A percentile compares a stretch with the other conserved stretches of the same genome.
Conservation (phyloP, 2,329 filamentous ascomycete species). For the Lizonia empirigonia region DNA sequence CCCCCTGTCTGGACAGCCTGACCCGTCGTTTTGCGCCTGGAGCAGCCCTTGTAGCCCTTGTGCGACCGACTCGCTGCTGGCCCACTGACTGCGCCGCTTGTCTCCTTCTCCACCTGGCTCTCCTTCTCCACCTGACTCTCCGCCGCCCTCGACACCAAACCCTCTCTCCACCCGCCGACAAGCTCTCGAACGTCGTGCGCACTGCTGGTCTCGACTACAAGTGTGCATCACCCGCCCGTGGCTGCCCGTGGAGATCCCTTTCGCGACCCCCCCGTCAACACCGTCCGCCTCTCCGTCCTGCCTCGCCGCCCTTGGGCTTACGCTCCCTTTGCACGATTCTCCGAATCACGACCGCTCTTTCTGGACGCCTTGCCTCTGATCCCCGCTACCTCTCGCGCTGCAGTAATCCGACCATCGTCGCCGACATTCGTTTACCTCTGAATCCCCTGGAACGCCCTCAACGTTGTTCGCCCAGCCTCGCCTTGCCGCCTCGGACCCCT, state of each 20-base stretch:
- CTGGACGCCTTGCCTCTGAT: constrained; percentile 22
- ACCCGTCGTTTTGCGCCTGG: constrained; percentile 18
- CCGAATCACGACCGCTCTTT: constrained; percentile 45
- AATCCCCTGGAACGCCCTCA: not conserved
- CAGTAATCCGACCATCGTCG: constrained; percentile 30
- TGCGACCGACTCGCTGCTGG: constrained; percentile 15
- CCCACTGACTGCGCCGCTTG: constrained; percentile 1
- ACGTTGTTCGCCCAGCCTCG: constrained; percentile 8
- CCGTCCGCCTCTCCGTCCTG: constrained; percentile 5
- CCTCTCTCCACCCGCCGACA: constrained; percentile 40
- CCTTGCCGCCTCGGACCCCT: constrained; percentile 16
- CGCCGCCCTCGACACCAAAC: constrained; percentile 12
- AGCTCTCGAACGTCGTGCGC: constrained; percentile 44
- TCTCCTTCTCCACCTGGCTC: constrained; percentile 1
- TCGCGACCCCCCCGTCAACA: constrained; percentile 2
- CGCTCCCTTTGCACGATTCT: constrained; percentile 47
- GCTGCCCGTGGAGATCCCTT: constrained; percentile 27
- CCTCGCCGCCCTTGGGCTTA: constrained; percentile 30
- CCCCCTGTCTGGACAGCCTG: constrained; percentile 16
- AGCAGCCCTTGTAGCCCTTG: constrained; percentile 10
- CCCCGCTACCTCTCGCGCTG: constrained; percentile 11
- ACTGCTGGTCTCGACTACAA: constrained; percentile 27
- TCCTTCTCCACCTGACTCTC: constrained; percentile 14
- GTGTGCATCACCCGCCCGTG: constrained; percentile 45
- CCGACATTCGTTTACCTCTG: constrained; percentile 34